phyloP scores from a whole-genome alignment of 2,329 filamentous ascomycete species.

The Aspergillus sp. region DNA sequence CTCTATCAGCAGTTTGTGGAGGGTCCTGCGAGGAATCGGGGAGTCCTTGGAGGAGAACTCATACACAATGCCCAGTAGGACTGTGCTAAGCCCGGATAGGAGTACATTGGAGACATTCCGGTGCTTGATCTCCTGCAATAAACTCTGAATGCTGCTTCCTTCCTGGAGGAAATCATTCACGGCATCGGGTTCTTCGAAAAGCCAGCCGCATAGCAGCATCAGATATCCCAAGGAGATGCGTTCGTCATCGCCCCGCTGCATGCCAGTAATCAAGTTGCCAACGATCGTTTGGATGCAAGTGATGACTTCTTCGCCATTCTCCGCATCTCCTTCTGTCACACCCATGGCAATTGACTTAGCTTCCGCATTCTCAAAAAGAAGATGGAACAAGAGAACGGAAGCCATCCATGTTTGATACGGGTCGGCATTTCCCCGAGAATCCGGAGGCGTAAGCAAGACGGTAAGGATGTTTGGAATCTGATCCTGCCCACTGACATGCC shows the following conservation, averaged over 20 bases:
- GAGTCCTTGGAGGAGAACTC: constrained; percentile 98
- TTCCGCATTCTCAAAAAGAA: constrained; percentile 74
- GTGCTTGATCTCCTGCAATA: constrained; percentile 72
- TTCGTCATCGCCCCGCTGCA: constrained; percentile 74
- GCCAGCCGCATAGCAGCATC: constrained; percentile 83
- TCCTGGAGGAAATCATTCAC: constrained; percentile 92
- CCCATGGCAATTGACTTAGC: constrained; percentile 77
- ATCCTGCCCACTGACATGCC: constrained; percentile 72
- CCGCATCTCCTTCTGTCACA: constrained; percentile 84
- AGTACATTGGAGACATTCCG: constrained; percentile 60
- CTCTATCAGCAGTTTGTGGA: constrained; percentile 74
- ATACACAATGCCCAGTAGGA: constrained; percentile 83
- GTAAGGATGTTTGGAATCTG: constrained; percentile 86
- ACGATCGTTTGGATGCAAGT: constrained; percentile 88
- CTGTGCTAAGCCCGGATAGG: constrained; percentile 77
- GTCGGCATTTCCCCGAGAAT: constrained; percentile 63
- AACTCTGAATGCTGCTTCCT: constrained; percentile 83
- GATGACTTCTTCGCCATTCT: constrained; percentile 88
- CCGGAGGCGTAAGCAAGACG: constrained; percentile 68
- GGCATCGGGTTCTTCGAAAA: constrained; percentile 87
- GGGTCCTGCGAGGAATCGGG: constrained; percentile 74
- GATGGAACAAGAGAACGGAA: constrained; percentile 78
- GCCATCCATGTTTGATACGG: constrained; percentile 91
- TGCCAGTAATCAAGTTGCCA: constrained; percentile 76
- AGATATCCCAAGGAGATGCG: constrained; percentile 79